Conservation (phyloP, 2,329 filamentous ascomycete species). For the Colletotrichum ledebouriae region DNA sequence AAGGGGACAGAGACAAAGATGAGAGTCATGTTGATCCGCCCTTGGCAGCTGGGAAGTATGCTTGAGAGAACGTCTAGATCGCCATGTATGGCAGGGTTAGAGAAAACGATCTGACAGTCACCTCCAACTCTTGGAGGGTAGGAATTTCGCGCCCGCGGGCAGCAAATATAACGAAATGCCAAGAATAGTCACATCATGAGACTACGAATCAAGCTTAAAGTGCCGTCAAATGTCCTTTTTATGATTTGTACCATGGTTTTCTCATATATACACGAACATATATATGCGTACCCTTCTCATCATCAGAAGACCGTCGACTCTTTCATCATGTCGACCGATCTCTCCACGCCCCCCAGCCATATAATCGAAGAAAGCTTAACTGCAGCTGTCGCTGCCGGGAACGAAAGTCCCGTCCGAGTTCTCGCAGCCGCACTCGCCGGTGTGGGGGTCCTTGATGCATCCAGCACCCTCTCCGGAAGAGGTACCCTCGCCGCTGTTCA, state of each 20-base stretch:
- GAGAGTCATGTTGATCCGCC: too few species aligned
- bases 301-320: background rate
- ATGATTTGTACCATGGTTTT: background rate
- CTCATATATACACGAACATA: constrained; percentile 5
- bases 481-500: constrained; percentile 18
- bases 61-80: too few species aligned
- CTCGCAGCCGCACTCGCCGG: constrained; percentile 38
- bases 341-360: too few species aligned
- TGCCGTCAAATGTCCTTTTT: background rate
- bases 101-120: background rate
- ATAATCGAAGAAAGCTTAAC: background rate
- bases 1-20: background rate
- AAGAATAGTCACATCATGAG: too few species aligned
- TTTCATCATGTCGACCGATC: background rate
- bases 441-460: constrained; percentile 39
- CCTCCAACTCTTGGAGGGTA: too few species aligned
- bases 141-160: background rate
- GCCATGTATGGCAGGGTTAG: too few species aligned
- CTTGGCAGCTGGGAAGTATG: too few species aligned
- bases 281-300: background rate
- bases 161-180: too few species aligned
- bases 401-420: constrained; percentile 39
- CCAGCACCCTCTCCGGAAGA: constrained; percentile 20
- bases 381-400: constrained; percentile 32
- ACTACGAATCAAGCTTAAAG: too few species aligned